Conservation (phyloP, 1,284 basidiomycete genomes). For the Naganishia albida region DNA sequence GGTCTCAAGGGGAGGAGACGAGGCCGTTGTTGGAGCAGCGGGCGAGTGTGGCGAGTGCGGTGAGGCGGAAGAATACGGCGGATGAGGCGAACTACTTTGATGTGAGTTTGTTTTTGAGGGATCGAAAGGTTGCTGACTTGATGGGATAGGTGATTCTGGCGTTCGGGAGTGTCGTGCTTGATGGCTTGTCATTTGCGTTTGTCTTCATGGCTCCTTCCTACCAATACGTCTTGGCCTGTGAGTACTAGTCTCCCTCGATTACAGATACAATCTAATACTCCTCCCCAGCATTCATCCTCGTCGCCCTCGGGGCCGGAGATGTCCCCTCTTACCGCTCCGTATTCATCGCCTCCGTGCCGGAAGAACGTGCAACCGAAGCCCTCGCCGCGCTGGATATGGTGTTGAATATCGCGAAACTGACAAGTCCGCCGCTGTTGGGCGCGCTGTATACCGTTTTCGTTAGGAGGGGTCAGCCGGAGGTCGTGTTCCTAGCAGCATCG, state of each 20-base stretch:
- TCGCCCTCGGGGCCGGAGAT: slow-evolving; percentile 43
- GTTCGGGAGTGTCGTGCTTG: slow-evolving; percentile 40
- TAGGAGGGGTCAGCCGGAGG: slow-evolving; percentile 40
- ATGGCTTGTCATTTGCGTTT: slow-evolving; percentile 39
- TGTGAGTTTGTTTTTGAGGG: slow-evolving; percentile 35
- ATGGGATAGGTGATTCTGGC: slow-evolving; percentile 39
- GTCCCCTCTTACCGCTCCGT: slow-evolving; percentile 45
- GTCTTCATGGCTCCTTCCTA: slow-evolving; percentile 39
- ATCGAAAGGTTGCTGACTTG: not conserved
- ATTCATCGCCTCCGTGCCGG: slow-evolving; percentile 40
- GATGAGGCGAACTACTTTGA: slow-evolving; percentile 46
- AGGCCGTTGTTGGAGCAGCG: slow-evolving; percentile 31
- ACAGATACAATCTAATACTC: not conserved
- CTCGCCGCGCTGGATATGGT: slow-evolving; percentile 47
- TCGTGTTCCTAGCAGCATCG: slow-evolving; percentile 42
- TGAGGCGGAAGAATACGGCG: slow-evolving; percentile 30
- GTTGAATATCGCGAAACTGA: slow-evolving; percentile 39
- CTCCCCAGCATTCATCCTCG: slow-evolving; percentile 37
- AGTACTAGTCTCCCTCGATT: not conserved
- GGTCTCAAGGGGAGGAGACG: slow-evolving; percentile 28
- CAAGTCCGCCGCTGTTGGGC: slow-evolving; percentile 41
- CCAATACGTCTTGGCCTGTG: slow-evolving; percentile 40
- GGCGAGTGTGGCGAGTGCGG: slow-evolving; percentile 24
- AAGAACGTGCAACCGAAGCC: slow-evolving; percentile 41
- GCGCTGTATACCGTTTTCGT: slow-evolving; percentile 42